Evolutionary conservation across 306 rosid species (phyloP).

Genomic region (Lathyrus tuberosus): DNA sequence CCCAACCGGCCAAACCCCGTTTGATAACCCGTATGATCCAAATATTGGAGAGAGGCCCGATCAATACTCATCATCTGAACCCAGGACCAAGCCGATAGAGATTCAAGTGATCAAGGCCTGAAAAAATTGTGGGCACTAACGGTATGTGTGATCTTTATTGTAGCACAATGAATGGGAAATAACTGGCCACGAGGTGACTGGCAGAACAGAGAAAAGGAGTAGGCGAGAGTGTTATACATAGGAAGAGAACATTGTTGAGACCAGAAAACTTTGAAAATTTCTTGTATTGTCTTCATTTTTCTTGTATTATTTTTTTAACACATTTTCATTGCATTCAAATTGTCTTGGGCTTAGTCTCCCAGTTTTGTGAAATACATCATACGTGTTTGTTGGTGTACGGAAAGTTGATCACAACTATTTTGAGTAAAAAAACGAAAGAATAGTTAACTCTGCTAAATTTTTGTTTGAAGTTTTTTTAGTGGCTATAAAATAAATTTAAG

Average conservation of each 20-base stretch:
- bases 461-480: too few relatives aligned
- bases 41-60: not conserved
- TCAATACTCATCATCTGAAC: not conserved
- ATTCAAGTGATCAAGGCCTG: not conserved
- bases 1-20: not conserved
- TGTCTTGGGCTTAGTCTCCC: not conserved
- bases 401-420: too few relatives aligned
- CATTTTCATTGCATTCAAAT: not conserved
- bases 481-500: too few relatives aligned
- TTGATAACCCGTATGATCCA: not conserved
- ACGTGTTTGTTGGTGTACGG: too few relatives aligned
- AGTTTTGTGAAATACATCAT: not conserved
- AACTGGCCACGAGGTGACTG: not conserved
- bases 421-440: too few relatives aligned
- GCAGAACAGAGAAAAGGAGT: not conserved
- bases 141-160: not conserved
- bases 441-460: too few relatives aligned
- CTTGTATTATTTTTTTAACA: not conserved
- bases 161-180: not conserved
- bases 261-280: not conserved
- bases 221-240: not conserved
- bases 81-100: not conserved
- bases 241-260: not conserved
- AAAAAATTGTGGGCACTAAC: not conserved
- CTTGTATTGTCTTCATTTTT: not conserved